Evolutionary conservation across 495 filamentous ascomycete genomes (phyloP).

Genomic region (Tuber aestivum): DNA sequence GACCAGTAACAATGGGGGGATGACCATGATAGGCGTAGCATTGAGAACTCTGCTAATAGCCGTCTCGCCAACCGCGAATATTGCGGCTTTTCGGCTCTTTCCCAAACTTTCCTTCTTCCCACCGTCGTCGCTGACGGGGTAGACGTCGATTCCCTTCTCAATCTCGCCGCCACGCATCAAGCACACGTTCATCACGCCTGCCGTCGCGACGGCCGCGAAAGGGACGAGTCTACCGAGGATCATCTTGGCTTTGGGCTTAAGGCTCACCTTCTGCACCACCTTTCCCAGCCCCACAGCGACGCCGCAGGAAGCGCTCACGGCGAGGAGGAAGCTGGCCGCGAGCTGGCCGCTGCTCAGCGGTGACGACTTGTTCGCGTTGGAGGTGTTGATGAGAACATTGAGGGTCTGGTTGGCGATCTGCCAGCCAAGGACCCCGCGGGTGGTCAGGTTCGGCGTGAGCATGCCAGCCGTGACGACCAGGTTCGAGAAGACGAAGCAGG

Average conservation of each 20-base stretch:
- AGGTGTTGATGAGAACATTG: conserved; percentile 93
- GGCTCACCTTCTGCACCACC: conserved; percentile 74
- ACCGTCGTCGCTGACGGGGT: conserved; percentile 43
- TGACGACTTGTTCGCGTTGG: conserved; percentile 95
- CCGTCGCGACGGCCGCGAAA: conserved; percentile 87
- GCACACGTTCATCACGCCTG: conserved; percentile 88
- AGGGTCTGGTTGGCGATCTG: conserved; percentile 95
- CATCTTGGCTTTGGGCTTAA: conserved; percentile 53
- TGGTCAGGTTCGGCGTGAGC: conserved; percentile 80
- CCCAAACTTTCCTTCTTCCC: conserved; percentile 49
- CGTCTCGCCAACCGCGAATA: conserved; percentile 83
- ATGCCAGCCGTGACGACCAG: conserved; percentile 95
- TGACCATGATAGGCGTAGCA: conserved; percentile 91
- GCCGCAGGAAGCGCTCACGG: conserved; percentile 84
- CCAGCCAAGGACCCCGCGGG: conserved; percentile 83
- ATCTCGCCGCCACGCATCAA: conserved; percentile 97
- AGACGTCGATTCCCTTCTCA: conserved; percentile 88
- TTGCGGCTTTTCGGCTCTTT: conserved; percentile 80
- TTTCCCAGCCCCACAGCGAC: conserved; percentile 90
- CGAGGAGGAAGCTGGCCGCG: conserved; percentile 81
- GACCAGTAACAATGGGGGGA: conserved; percentile 81
- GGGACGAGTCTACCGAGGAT: conserved; percentile 79
- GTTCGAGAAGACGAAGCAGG: conserved; percentile 87
- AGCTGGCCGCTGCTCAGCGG: conserved; percentile 73
- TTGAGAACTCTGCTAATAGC: conserved; percentile 84